A percentile compares a stretch with the other conserved stretches of the same genome.
phyloP scores from a whole-genome alignment of 257 asterid species.

The Haberlea rhodopensis region DNA sequence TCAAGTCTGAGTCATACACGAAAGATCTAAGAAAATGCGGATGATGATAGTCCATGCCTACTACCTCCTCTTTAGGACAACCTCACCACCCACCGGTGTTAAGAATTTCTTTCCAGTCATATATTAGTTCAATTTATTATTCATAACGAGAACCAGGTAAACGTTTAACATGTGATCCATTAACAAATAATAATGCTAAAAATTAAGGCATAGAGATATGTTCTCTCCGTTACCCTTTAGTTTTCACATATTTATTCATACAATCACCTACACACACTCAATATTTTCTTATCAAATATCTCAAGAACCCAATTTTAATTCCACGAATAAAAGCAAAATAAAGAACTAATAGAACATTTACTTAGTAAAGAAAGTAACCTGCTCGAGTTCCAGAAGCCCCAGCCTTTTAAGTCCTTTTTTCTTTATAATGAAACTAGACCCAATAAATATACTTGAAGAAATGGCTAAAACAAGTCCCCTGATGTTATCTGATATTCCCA shows the following conservation, averaged over 20 bases:
- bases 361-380: constrained; percentile 23
- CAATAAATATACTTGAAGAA: constrained; percentile 49
- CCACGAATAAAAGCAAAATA: not conserved
- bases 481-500: constrained; percentile 43
- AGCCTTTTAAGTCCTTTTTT: constrained; percentile 48
- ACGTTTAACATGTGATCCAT: not conserved
- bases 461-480: constrained; percentile 47
- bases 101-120: not conserved
- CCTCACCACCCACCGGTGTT: not conserved
- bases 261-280: not conserved
- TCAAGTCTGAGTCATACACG: no score
- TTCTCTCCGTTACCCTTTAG: not conserved
- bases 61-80: not conserved
- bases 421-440: constrained; percentile 60
- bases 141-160: not conserved
- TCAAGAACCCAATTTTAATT: not conserved
- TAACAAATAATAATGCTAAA: constrained; percentile 10
- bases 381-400: constrained; percentile 49
- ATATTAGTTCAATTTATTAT: not conserved
- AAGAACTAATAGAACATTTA: not conserved
- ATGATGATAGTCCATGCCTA: no score
- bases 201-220: not conserved
- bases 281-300: not conserved
- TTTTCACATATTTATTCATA: not conserved
- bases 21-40: no score